Evolutionary conservation across 2,329 filamentous ascomycete species (phyloP), one percentile per base, ranked within the genome.

Genomic region (Xylariaceae sp.): DNA sequence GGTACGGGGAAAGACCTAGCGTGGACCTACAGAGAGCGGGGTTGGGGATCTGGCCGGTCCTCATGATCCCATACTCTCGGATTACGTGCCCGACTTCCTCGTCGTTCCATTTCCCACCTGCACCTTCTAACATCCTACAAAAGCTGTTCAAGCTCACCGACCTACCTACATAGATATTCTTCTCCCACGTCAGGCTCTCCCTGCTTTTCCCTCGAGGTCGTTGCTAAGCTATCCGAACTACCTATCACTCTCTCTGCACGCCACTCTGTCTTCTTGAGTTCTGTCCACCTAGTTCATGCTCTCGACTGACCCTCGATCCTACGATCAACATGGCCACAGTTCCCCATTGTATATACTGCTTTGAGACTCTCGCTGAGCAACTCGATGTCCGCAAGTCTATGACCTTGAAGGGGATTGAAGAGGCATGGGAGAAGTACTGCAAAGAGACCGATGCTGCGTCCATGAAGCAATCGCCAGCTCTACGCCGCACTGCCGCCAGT

Each of bases 281-380:
- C 23, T 51, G 41, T 4, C 34, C 35, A 11, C 45, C 37, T 17
- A 50, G 8, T 15, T 41, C 18, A 56, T 41, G 11, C 39, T 18
- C 8, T 15, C 37, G 45, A 4, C 48, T 39, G n/a, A 30, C 54
- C 50, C 30, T 15, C 50, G 17, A 30, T 41, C 18, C 44, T 11
- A 17, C 30, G 18, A 35, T 7, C 55, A 60, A n/a, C 48, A 97
- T 97, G 93, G 93, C 94, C 53, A 88, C 88, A 59, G 76, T 84
- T 68, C 88, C 87, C 61, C 93, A 97, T 76, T 97, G 92, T 75
- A 86, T 93, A 70, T 92, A 88, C 75, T 97, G 92, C 79, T 97
- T 99, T 80, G 94, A 99, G 76, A 81, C 82, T 47, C 85, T 99
- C 44, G 82, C 85, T 53, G 88, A 92, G 56, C 83, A 86, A 61